Conservation (phyloP, 345 rosid species). For the Mallotus nudiflorus region DNA sequence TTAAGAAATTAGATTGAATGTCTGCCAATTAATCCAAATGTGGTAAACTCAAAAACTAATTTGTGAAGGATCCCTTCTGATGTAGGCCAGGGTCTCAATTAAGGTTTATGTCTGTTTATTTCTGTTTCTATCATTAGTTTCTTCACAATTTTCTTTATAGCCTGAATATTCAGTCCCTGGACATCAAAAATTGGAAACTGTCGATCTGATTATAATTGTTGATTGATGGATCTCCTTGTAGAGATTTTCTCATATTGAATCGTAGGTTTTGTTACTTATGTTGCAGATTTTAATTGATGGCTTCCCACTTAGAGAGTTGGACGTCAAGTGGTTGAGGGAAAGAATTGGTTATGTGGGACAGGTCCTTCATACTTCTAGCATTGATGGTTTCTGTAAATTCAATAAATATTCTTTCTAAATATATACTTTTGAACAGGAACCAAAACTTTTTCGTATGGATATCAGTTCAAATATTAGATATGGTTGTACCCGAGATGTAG, state of each 20-base stretch:
- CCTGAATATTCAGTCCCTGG: not conserved
- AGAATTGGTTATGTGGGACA: conserved; percentile 89
- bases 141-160: not conserved
- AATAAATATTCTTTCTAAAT: conserved; percentile 11
- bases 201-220: not conserved
- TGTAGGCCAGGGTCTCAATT: not conserved
- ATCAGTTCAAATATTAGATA: conserved; percentile 84
- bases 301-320: conserved; percentile 66
- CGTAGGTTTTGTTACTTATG: not conserved
- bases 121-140: not conserved
- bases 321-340: conserved; percentile 87
- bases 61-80: too few relatives aligned
- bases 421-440: conserved; percentile 55
- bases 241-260: conserved; percentile 4
- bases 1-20: not conserved
- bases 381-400: conserved; percentile 4
- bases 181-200: not conserved
- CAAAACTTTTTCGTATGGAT: conserved; percentile 89
- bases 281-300: conserved; percentile 87
- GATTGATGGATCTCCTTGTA: not conserved
- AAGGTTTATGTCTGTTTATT: not conserved
- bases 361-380: conserved; percentile 39
- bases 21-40: not conserved
- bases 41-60: too few relatives aligned
- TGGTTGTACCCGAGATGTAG: conserved; percentile 66